Evolutionary conservation across 2,329 filamentous ascomycete species (phyloP).

Genomic region (Fusarium dimerum): DNA sequence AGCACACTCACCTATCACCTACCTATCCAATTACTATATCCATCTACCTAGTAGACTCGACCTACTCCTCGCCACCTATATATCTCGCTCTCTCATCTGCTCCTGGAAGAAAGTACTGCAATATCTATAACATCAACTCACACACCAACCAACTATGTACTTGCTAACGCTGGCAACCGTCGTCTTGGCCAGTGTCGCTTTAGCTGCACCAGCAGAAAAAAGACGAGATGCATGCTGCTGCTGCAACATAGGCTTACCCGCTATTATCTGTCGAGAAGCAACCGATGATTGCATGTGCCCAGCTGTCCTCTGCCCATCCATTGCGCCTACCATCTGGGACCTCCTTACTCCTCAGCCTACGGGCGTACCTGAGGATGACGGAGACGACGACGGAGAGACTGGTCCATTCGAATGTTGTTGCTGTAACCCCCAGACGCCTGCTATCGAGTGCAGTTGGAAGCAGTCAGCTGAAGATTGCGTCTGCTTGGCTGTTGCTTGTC

Average conservation of each 20-base stretch:
- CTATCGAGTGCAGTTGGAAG: slow-evolving; percentile 15
- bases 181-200: slow-evolving; percentile 20
- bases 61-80: not conserved
- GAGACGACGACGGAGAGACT: slow-evolving; percentile 1
- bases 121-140: not conserved
- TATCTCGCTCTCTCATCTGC: too few relatives aligned
- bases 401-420: slow-evolving; percentile 21
- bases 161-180: slow-evolving; percentile 25
- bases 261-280: slow-evolving; percentile 28
- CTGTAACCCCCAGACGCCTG: slow-evolving; percentile 16
- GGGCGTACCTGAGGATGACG: not conserved
- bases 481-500: slow-evolving; percentile 24
- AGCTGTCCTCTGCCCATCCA: slow-evolving; percentile 24
- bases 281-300: slow-evolving; percentile 30
- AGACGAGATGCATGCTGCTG: slow-evolving; percentile 34
- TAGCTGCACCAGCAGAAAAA: slow-evolving; percentile 19
- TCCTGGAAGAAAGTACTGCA: not conserved
- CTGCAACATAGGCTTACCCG: slow-evolving; percentile 29
- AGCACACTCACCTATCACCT: not conserved
- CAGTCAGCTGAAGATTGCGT: slow-evolving; percentile 8
- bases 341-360: not conserved
- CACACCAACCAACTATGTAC: slow-evolving; percentile 22
- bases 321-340: slow-evolving; percentile 6
- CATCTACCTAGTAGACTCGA: not conserved
- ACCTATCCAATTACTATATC: not conserved